Conservation (phyloP, 2,329 filamentous ascomycete species). For the Metarhizium humberi region DNA sequence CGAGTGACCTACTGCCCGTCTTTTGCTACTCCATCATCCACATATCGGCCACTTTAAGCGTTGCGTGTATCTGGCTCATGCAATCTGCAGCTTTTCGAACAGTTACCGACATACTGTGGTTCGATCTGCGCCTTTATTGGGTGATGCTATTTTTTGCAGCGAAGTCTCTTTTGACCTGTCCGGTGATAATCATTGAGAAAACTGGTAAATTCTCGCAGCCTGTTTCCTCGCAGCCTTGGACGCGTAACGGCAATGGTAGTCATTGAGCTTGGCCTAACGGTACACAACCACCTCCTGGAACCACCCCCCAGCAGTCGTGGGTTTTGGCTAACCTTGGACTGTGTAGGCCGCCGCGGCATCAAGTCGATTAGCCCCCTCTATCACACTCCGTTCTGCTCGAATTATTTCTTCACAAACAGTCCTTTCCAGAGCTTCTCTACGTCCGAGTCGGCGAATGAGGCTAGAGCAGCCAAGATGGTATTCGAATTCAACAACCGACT, state of each 20-base stretch:
- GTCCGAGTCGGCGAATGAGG: slow-evolving; percentile 2
- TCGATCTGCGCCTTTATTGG: too few species aligned
- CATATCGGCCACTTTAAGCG: too few species aligned
- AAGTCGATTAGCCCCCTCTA: slow-evolving; percentile 9
- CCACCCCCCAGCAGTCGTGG: not conserved
- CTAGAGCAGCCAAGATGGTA: slow-evolving; percentile 5
- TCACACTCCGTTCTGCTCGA: slow-evolving; percentile 12
- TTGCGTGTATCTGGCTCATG: not conserved
- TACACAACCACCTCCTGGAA: not conserved
- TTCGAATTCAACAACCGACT: not conserved
- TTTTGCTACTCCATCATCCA: not conserved
- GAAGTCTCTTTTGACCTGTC: not conserved
- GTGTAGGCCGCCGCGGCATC: slow-evolving; percentile 7
- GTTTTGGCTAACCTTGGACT: not conserved
- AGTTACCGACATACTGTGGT: too few species aligned
- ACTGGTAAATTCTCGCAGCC: not conserved
- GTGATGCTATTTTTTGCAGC: too few species aligned
- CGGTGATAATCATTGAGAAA: not conserved
- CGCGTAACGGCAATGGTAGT: slow-evolving; percentile 2
- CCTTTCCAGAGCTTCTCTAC: slow-evolving; percentile 4
- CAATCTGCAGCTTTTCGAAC: not conserved
- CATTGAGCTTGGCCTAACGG: slow-evolving; percentile 7
- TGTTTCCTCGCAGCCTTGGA: not conserved
- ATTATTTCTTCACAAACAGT: slow-evolving; percentile 6
- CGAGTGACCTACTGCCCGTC: not conserved